Evolutionary conservation across 768 basidiomycete species (phyloP), one percentile per base, ranked within the genome.

Genomic region (Dendrothele bispora): DNA sequence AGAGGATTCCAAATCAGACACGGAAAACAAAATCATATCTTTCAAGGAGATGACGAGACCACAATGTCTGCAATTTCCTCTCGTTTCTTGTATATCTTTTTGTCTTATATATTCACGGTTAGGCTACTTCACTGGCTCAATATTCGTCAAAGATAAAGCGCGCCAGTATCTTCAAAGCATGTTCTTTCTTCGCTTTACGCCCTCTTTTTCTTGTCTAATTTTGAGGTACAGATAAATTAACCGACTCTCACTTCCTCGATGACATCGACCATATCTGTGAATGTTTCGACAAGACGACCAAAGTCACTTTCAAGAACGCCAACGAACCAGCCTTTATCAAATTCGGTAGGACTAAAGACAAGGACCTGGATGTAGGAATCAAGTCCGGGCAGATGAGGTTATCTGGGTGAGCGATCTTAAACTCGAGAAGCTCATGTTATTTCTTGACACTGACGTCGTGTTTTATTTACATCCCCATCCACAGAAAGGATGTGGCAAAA

Each of bases 241-340:
- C n/a, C n/a, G n/a, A n/a, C n/a, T n/a, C n/a, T n/a, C n/a, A n/a
- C n/a, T n/a, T n/a, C n/a, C 7, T 60, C 0, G 64, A 71, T 6
- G 66, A 72, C 49, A 35, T 77, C 20, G 54, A 48, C 14, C 51
- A 59, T 15, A 73, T 75, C 60, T 52, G 66, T 0, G 63, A 70
- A 4, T 49, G 57, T 3, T 76, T 75, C 34, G 72, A 74, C 47
- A 61, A 61, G 47, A 60, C 61, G 5, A 62, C 71, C 27, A 75
- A 75, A 50, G 62, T 68, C 14, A 75, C 70, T n/a, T 77, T 76
- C 50, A 78, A 65, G 20, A 63, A 61, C 44, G 61, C 57, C 0
- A 57, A 62, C 12, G 68, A 71, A 38, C 62, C 71, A 0, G 69
- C 66, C 14, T 77, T 68, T 47, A 66, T 64, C 24, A 74, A 61